Evolutionary conservation across 148 eudicot genomes (phyloP).

Genomic region (Vaccinium vitisidaea): DNA sequence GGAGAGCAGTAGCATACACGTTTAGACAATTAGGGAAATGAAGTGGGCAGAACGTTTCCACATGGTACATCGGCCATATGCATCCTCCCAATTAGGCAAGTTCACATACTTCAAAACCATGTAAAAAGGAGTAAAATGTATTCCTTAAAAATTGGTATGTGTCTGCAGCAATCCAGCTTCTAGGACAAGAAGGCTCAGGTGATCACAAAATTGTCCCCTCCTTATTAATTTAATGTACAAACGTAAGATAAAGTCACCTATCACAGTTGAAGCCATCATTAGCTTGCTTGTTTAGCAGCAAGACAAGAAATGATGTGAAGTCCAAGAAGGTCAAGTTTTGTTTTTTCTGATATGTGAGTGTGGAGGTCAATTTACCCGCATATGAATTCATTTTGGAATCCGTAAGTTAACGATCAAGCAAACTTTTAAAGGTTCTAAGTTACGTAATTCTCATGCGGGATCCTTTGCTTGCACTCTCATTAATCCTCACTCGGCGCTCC

Average conservation of each 20-base stretch:
- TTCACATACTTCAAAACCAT: not conserved
- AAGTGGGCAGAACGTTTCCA: not conserved
- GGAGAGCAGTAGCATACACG: not conserved
- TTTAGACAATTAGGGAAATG: not conserved
- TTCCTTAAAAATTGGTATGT: not conserved
- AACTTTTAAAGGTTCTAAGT: not conserved
- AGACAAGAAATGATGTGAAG: not conserved
- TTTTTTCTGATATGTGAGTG: not conserved
- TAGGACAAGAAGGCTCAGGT: conserved; percentile 13
- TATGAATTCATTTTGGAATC: not conserved
- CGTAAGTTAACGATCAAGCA: not conserved
- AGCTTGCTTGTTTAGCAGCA: not conserved
- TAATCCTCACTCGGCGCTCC: not conserved
- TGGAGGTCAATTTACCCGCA: not conserved
- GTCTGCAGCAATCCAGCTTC: not conserved
- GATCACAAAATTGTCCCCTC: conserved; percentile 19
- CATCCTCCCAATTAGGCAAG: conserved; percentile 21
- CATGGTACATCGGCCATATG: not conserved
- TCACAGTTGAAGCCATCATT: not conserved
- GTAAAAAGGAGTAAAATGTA: not conserved
- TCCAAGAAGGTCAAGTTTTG: not conserved
- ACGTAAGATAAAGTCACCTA: too few relatives aligned
- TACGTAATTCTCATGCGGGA: not conserved
- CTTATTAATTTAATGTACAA: not conserved
- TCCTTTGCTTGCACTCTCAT: not conserved